Base-by-base conservation (phyloP, 2,329 filamentous ascomycete species). In the Clonostachys chloroleuca region DNA sequence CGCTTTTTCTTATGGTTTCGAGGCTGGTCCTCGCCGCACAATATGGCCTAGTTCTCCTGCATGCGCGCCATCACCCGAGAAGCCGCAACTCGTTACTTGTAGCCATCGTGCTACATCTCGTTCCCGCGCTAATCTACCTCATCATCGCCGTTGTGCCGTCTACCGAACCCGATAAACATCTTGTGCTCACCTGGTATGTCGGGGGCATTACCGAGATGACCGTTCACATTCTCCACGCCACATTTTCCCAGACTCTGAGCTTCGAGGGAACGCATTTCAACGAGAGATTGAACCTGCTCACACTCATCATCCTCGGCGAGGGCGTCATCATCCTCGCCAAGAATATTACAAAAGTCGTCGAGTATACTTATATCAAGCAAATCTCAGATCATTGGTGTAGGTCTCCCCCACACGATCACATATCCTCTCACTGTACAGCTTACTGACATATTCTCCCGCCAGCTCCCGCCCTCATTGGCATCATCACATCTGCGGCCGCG, bases 241-340 rank as follows among this genome's bases (percentile, higher is more conserved):
- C 72, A 43, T 62, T 69, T 20, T 84, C 73, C 59, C 68, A 74
- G 5, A 74, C 78, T 44, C 69, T 86, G 40, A 79, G 78, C 47
- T 83, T 86, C 56, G 75, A 80, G 49, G 70, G 77, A 47, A 86
- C 80, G 1, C 80, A 85, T 57, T 60, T 86, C 47, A 80, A 82
- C 56, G 79, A 83, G 55, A 73, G 84, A 10, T 77, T 86, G 73
- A 77, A 75, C 12, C 67, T 85, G 3, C 67, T 86, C 47, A 86
- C 82, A 0, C 69, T 86, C 43, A 84, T 86, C 50, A 81, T 87
- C 47, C 75, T 86, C 49, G 83, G 83, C 13, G 83, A 86, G 56
- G 81, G 81, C 45, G 77, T 83, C n/a, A 82, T 85, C 37, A 75
- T 78, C n/a, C 67, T 85, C 8, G 64, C 66, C 2, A 64, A 68